Evolutionary conservation across 2,329 filamentous ascomycete species (phyloP).

Genomic region (Zymoseptoria ardabiliae): DNA sequence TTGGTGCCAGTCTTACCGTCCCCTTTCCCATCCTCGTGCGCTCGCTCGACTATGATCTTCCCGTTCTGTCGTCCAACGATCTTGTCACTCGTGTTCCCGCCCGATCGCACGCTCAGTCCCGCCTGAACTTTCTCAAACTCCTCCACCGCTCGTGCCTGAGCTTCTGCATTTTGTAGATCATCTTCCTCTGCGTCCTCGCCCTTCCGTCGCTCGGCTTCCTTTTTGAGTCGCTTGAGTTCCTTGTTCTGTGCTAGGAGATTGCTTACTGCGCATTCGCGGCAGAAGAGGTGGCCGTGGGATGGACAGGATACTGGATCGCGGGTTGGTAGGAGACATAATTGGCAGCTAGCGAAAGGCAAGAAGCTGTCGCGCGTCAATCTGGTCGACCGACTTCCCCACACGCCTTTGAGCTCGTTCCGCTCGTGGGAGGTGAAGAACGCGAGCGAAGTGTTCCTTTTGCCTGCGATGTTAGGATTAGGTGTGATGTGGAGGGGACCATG

Average conservation of each 20-base stretch:
- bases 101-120: constrained; percentile 40
- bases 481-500: background rate
- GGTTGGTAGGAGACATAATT: constrained; percentile 75
- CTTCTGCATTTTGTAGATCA: constrained; percentile 59
- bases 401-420: constrained; percentile 68
- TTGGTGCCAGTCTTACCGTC: constrained; percentile 44
- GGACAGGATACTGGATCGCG: constrained; percentile 76
- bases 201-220: constrained; percentile 51
- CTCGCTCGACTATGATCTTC: constrained; percentile 23
- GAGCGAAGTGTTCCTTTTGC: constrained; percentile 82
- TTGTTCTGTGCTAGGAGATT: constrained; percentile 89
- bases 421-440: constrained; percentile 93
- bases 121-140: constrained; percentile 84
- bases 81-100: constrained; percentile 38
- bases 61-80: constrained; percentile 36
- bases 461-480: constrained; percentile 11
- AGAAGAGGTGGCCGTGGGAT: constrained; percentile 78
- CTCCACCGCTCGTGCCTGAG: constrained; percentile 59
- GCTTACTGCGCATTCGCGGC: constrained; percentile 82
- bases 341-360: constrained; percentile 81
- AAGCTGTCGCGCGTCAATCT: constrained; percentile 85
- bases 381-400: constrained; percentile 77
- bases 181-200: constrained; percentile 56
- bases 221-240: constrained; percentile 78
- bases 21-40: constrained; percentile 26